phyloP scores from a whole-genome alignment of 75 land plant species.

The Cupressus sempervirens region DNA sequence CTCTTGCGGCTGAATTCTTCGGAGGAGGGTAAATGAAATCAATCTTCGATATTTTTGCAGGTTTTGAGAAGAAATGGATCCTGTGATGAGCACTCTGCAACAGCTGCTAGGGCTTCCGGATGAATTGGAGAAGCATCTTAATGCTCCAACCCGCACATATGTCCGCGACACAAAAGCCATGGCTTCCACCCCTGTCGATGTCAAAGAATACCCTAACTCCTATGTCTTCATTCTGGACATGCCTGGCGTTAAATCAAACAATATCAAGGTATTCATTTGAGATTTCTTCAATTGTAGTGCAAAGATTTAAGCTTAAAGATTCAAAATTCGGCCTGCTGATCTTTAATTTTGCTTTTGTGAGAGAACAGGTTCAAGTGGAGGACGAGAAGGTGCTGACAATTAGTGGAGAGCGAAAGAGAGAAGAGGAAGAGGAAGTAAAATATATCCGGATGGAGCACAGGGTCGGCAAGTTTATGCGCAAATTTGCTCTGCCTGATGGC shows the following conservation, averaged over 20 bases:
- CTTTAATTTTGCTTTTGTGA: background rate
- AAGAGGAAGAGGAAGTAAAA: constrained; percentile 32
- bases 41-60: too few species aligned
- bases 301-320: too few species aligned
- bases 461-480: constrained; percentile 60
- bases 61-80: too few species aligned
- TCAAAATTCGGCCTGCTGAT: too few species aligned
- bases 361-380: constrained; percentile 55
- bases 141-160: constrained; percentile 6
- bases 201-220: constrained; percentile 48
- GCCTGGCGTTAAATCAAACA: constrained; percentile 54
- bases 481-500: constrained; percentile 57
- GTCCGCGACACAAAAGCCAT: constrained; percentile 33
- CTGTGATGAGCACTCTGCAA: too few species aligned
- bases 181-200: constrained; percentile 55
- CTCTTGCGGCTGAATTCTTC: too few species aligned
- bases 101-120: background rate
- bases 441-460: constrained; percentile 59
- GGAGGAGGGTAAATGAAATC: too few species aligned
- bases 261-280: constrained; percentile 30
- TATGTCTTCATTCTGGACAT: constrained; percentile 58
- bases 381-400: constrained; percentile 54
- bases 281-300: too few species aligned
- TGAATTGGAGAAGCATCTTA: constrained; percentile 10
- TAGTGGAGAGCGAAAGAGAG: constrained; percentile 65